Evolutionary conservation across 345 rosid species (phyloP), one percentile per base, ranked within the genome.

Genomic region (Eucalyptus sp.): DNA sequence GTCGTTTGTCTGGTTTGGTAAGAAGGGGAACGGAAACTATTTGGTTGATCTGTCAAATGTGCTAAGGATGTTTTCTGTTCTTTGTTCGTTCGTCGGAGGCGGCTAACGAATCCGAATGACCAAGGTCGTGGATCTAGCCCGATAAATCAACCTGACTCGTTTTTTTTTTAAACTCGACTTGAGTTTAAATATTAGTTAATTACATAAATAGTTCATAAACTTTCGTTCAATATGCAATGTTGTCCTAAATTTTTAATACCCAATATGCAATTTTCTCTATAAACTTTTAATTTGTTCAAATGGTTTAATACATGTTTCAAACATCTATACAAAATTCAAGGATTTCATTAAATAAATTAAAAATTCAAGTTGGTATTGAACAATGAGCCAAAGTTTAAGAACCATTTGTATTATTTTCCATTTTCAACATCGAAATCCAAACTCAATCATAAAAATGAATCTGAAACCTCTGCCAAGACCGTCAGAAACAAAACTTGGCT

Each of bases 221-320:
- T 58, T 25, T 24, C 25, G 1, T 1, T 1, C 64, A 25, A 58
- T 25, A 11, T 25, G 0, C 7, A 58, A 25, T 58, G 1, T 58
- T 11, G 14, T 25, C 1, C 64, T 58, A 58, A 58, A 58, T 7
- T 4, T 25, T 58, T 25, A 25, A 10, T 52, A 52, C 64, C 10
- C 29, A 86, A 90, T 10, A 20, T 58, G 14, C 0, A 25, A 25
- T 10, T 10, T 58, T 6, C 6, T 58, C 13, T 12, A 10, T 58
- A 2, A 58, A 58, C 7, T 25, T 25, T 25, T 58, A 58, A 58
- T 58, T 25, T 58, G n/a, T 58, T 11, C 3, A 1, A 25, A 29
- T 25, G n/a, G n/a, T 58, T 58, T 25, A 25, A 25, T 18, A 52
- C 4, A 24, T 58, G 64, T 52, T 52, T 52, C 5, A 52, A 58